Conservation (phyloP, 1,139 yeast genomes). For the Pichia sp. region DNA sequence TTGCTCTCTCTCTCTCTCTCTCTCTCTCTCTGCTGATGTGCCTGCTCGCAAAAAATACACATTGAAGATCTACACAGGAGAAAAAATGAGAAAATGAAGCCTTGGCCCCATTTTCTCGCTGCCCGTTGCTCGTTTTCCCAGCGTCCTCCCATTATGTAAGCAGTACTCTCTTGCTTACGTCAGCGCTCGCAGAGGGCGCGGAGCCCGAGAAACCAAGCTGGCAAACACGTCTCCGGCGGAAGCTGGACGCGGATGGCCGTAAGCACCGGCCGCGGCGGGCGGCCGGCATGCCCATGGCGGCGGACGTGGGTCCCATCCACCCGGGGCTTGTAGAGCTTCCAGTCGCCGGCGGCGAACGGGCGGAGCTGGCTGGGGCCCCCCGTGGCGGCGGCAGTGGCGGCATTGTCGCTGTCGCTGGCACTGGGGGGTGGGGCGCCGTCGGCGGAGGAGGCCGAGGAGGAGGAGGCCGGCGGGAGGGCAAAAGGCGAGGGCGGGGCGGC, state of each 20-base stretch:
- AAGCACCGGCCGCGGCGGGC: neutral
- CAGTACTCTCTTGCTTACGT: neutral
- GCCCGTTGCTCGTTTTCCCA: neutral
- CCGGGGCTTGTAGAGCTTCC: neutral
- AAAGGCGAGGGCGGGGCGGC: neutral
- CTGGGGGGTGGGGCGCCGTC: neutral
- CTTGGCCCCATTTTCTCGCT: neutral
- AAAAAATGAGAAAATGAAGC: neutral
- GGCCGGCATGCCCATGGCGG: neutral
- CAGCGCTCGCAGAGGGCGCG: constrained; percentile 30
- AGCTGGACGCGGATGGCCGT: constrained; percentile 16
- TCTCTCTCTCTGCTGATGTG: too few relatives aligned
- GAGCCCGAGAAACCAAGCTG: constrained; percentile 57
- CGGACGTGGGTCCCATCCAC: neutral
- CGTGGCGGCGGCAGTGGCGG: neutral
- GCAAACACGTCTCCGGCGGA: constrained; percentile 37
- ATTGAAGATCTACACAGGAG: neutral
- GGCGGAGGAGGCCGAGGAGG: neutral
- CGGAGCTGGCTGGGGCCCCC: neutral
- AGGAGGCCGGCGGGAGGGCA: neutral
- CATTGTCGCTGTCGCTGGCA: neutral
- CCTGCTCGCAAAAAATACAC: neutral
- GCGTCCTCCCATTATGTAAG: neutral
- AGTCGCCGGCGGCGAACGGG: neutral
- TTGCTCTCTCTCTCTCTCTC: too few relatives aligned